Base-by-base conservation (phyloP, 108 stramenopile species). In the Discostella pseudostelligera region DNA sequence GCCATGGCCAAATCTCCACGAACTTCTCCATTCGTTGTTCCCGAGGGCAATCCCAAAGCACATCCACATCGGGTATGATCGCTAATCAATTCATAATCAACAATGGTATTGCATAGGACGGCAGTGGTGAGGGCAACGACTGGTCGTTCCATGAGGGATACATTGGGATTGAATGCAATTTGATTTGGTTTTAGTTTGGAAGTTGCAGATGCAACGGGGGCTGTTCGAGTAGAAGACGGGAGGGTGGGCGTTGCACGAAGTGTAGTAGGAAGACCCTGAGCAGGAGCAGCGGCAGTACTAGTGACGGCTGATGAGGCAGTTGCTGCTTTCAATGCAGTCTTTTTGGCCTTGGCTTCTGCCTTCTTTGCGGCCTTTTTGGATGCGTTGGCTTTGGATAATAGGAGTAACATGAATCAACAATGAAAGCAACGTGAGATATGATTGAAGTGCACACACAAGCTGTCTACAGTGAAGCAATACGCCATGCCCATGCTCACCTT, bases 351-450 rank as follows among this genome's bases (percentile, higher is more conserved):
- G 56, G 85, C 87, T 45, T 87, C 92, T 2, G 87, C 94, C 70
- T 94, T 90, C 69, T 95, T 96, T 13, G 85, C 83, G 22, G 87
- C 87, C 78, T 92, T 95, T 77, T 94, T 94, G 25, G 79, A 74
- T 50, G 61, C 67, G 47, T 69, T 65, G 39, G 17, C 37, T 49
- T 13, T 26, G 43, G 14, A 65, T 32, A 21, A 26, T 4, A 4
- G 37, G 44, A 19, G 14, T 19, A 21, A 29, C 9, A 32, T 32
- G 32, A 32, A 5, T 32, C 5, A 32, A 32, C n/a, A n/a, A n/a
- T n/a, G n/a, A n/a, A n/a, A n/a, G n/a, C n/a, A n/a, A n/a, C n/a
- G n/a, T n/a, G n/a, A n/a, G n/a, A n/a, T n/a, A n/a, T n/a, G n/a
- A n/a, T n/a, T n/a, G n/a, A n/a, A n/a, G n/a, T n/a, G n/a, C n/a